phyloP scores from a whole-genome alignment of 768 basidiomycete species.

The Rhodocollybia butyracea region DNA sequence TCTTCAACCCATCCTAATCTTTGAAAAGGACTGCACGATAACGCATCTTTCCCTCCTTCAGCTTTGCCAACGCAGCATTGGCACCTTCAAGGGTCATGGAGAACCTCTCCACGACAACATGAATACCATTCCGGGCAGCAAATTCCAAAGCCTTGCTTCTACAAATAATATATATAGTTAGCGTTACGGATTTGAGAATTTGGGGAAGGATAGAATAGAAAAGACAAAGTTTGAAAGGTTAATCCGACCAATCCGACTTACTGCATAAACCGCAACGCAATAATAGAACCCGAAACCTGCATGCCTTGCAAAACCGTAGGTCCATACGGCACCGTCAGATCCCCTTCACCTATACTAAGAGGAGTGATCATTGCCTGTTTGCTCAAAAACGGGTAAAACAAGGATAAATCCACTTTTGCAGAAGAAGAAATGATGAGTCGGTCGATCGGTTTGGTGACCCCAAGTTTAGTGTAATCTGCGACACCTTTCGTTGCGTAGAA shows the following conservation, averaged over 20 bases:
- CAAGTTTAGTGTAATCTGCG: conserved; percentile 13
- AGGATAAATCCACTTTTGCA: conserved; percentile 5
- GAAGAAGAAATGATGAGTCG: conserved; percentile 29
- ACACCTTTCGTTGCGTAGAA: conserved; percentile 26
- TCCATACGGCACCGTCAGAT: conserved; percentile 21
- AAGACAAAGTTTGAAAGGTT: too few relatives aligned
- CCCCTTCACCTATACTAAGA: conserved; percentile 18
- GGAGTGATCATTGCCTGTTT: conserved; percentile 22
- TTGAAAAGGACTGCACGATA: conserved; percentile 30
- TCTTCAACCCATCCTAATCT: too few relatives aligned
- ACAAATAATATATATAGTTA: background rate
- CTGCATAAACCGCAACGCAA: conserved; percentile 5
- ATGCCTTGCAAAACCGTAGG: conserved; percentile 14
- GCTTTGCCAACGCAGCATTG: conserved; percentile 21
- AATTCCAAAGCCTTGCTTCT: conserved; percentile 27
- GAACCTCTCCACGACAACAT: conserved; percentile 25
- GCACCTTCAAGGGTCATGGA: conserved; percentile 26
- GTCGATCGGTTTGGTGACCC: conserved; percentile 18
- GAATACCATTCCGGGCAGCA: conserved; percentile 23
- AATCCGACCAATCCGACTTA: too few relatives aligned
- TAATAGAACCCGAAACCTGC: conserved; percentile 6
- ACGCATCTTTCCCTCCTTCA: conserved; percentile 23
- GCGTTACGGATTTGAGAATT: too few relatives aligned
- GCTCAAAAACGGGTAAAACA: conserved; percentile 21
- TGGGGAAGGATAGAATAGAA: too few relatives aligned